phyloP scores from a whole-genome alignment of 129 eudicot species.

The Smallanthus sonchifolius region DNA sequence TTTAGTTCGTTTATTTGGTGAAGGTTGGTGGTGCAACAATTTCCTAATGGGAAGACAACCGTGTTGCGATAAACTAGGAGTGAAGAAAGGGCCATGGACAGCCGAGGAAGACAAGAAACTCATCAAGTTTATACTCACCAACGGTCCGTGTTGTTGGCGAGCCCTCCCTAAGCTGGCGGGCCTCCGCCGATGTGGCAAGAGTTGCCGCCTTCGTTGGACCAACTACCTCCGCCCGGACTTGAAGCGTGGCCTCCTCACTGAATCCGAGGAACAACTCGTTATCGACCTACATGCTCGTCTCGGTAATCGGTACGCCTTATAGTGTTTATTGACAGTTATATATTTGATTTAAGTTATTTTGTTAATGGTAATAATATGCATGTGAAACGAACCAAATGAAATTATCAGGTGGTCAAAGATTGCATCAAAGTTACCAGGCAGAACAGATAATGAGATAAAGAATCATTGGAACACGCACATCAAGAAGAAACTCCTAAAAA shows the following conservation, averaged over 20 bases:
- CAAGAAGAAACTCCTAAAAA: slow-evolving; percentile 72
- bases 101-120: slow-evolving; percentile 89
- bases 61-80: slow-evolving; percentile 85
- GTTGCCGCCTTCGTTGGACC: slow-evolving; percentile 89
- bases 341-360: background rate
- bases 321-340: too few relatives aligned
- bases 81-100: slow-evolving; percentile 96
- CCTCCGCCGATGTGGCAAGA: slow-evolving; percentile 80
- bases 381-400: background rate
- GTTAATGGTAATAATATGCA: background rate
- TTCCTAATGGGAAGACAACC: slow-evolving; percentile 76
- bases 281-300: slow-evolving; percentile 86
- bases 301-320: slow-evolving; percentile 66
- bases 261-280: slow-evolving; percentile 66
- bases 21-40: background rate
- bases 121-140: slow-evolving; percentile 61
- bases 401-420: slow-evolving; percentile 64
- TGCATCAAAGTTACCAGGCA: slow-evolving; percentile 67
- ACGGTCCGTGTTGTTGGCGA: slow-evolving; percentile 92
- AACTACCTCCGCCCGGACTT: slow-evolving; percentile 87
- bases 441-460: slow-evolving; percentile 75
- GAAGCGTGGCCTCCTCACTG: slow-evolving; percentile 78
- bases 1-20: background rate
- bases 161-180: slow-evolving; percentile 90
- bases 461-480: slow-evolving; percentile 90